These are phyloP conservation scores for Eucalyptus sp. DNA, from an alignment of 345 rosid genomes.

Conservation along the genomic window DNA sequence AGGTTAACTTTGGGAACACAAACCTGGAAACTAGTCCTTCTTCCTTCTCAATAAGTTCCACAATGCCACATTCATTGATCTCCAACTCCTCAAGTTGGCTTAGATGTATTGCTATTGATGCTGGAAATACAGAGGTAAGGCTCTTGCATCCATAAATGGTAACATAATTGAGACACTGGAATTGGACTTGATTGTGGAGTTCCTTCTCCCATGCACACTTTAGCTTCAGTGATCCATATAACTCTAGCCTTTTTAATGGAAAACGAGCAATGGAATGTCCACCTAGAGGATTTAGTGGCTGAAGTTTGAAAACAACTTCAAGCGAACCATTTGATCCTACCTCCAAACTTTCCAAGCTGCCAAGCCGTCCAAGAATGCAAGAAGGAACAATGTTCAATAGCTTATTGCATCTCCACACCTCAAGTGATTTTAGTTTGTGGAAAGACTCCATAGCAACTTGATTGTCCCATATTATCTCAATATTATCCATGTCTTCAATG, in stretches of 20 bases:
- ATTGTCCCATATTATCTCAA: background rate
- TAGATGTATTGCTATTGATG: rapidly evolving
- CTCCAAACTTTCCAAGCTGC: background rate
- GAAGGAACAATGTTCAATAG: background rate
- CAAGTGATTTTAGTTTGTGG: background rate
- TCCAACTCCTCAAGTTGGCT: background rate
- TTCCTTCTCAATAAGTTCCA: background rate
- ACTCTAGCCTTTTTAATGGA: rapidly evolving
- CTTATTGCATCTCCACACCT: rapidly evolving
- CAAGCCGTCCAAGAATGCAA: background rate
- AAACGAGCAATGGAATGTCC: rapidly evolving
- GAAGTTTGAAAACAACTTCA: background rate
- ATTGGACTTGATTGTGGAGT: background rate
- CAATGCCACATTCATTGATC: rapidly evolving
- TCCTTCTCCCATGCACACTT: background rate
- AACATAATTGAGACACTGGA: background rate
- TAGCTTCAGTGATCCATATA: rapidly evolving
- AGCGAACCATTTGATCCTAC: background rate
- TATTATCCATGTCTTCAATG: too few relatives aligned
- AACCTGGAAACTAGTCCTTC: background rate
- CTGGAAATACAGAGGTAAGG: background rate
- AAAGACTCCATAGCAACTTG: background rate
- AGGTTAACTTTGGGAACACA: background rate
- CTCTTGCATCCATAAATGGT: rapidly evolving
- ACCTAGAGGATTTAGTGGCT: background rate